Conservation (phyloP, 176 grass and related monocot genomes). For the Eragrostis curvula region DNA sequence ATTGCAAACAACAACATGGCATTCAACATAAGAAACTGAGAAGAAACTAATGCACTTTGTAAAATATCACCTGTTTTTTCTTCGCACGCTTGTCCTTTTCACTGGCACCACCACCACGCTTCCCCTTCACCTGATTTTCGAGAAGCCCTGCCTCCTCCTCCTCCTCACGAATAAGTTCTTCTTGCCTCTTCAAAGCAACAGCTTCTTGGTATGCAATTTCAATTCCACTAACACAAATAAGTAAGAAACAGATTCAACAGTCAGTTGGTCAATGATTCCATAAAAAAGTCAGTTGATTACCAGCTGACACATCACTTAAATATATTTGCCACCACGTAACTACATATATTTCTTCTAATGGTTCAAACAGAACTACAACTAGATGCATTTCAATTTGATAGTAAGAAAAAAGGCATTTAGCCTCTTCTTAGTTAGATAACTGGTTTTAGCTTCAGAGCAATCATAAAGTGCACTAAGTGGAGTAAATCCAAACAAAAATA, state of each 20-base stretch:
- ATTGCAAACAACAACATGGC: conserved; percentile 16
- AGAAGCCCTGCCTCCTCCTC: conserved; percentile 81
- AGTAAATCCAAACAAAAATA: too few species aligned
- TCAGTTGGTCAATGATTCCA: not conserved
- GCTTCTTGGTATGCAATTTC: conserved; percentile 92
- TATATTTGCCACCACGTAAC: conserved; percentile 5
- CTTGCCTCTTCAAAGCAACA: conserved; percentile 95
- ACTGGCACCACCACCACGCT: conserved; percentile 44
- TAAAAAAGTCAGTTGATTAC: not conserved
- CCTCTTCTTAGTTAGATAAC: conserved; percentile 8
- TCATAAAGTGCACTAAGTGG: not conserved
- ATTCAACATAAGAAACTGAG: conserved; percentile 27
- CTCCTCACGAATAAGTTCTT: conserved; percentile 97
- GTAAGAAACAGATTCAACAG: conserved; percentile 18
- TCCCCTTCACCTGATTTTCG: conserved; percentile 76
- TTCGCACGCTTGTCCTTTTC: conserved; percentile 93
- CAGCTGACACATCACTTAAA: not conserved
- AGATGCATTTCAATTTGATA: not conserved
- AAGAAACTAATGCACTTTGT: not conserved
- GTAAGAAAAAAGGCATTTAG: not conserved
- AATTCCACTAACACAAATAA: conserved; percentile 73
- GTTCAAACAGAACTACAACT: not conserved
- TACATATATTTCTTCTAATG: conserved; percentile 22
- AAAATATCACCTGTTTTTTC: conserved; percentile 83
- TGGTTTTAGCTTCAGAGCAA: not conserved